A percentile compares a stretch with the other conserved stretches of the same genome.
Conservation (phyloP, 495 filamentous ascomycete genomes). For the Barbatosphaeria neglecta region DNA sequence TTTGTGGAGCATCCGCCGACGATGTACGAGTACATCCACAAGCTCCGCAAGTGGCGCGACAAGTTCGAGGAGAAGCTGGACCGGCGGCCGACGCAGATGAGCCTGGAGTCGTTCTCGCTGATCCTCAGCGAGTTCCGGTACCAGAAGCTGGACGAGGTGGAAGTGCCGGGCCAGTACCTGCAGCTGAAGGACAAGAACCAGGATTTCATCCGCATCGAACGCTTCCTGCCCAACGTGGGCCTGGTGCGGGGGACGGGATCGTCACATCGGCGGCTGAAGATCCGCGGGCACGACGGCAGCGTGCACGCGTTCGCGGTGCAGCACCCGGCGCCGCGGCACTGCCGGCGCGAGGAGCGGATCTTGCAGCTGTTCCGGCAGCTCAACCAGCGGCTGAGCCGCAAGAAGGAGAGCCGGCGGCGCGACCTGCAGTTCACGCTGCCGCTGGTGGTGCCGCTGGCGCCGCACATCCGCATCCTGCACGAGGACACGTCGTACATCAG, state of each 20-base stretch:
- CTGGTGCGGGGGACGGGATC: slow-evolving; percentile 77
- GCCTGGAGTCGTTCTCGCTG: slow-evolving; percentile 70
- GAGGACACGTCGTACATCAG: slow-evolving; percentile 93
- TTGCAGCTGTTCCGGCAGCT: slow-evolving; percentile 96
- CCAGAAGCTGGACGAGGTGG: slow-evolving; percentile 95
- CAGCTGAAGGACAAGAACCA: slow-evolving; percentile 96
- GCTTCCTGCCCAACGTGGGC: slow-evolving; percentile 89
- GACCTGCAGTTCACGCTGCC: slow-evolving; percentile 95
- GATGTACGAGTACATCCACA: slow-evolving; percentile 96
- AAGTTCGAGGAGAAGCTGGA: slow-evolving; percentile 98
- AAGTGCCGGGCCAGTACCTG: slow-evolving; percentile 94
- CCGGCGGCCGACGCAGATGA: slow-evolving; percentile 55
- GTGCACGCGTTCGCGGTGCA: slow-evolving; percentile 92
- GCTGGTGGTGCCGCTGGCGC: slow-evolving; percentile 85
- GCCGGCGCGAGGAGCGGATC: slow-evolving; percentile 86
- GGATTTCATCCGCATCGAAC: slow-evolving; percentile 92
- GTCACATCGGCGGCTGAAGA: slow-evolving; percentile 85
- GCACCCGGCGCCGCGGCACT: slow-evolving; percentile 83
- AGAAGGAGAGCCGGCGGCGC: slow-evolving; percentile 85
- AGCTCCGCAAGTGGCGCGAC: slow-evolving; percentile 89
- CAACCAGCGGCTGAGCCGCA: slow-evolving; percentile 77
- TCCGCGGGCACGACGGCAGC: slow-evolving; percentile 95
- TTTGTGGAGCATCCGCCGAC: slow-evolving; percentile 89
- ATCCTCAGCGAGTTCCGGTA: slow-evolving; percentile 94
- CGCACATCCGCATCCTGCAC: slow-evolving; percentile 84